Conservation (phyloP, 306 rosid genomes). For the Luffa aegyptiaca region DNA sequence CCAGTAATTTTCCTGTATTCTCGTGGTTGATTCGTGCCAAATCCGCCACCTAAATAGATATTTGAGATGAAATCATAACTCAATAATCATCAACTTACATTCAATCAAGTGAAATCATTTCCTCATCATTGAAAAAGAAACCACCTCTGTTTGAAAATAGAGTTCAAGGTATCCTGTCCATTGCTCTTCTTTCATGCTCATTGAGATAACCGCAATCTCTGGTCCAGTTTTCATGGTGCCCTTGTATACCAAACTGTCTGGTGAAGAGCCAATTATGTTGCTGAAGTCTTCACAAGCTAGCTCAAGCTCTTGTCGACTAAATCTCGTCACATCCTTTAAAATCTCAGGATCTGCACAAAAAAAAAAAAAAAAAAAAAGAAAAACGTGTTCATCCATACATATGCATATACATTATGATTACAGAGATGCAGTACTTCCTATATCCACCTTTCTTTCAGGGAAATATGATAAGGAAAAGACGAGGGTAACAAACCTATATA, state of each 20-base stretch:
- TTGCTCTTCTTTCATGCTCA: slow-evolving; percentile 77
- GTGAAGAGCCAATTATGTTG: slow-evolving; percentile 95
- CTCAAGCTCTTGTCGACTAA: slow-evolving; percentile 89
- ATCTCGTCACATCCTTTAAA: slow-evolving; percentile 67
- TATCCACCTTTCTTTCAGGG: slow-evolving; percentile 69
- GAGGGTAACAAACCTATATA: slow-evolving; percentile 42
- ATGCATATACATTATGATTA: slow-evolving; percentile 14
- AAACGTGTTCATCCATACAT: neutral
- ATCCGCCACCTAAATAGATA: slow-evolving; percentile 63
- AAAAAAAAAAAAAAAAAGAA: slow-evolving; percentile 13
- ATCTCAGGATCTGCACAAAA: slow-evolving; percentile 56
- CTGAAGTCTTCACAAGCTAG: slow-evolving; percentile 98
- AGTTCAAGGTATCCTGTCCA: slow-evolving; percentile 95
- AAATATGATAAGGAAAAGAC: slow-evolving; percentile 26
- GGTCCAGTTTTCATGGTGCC: slow-evolving; percentile 86
- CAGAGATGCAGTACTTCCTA: slow-evolving; percentile 38
- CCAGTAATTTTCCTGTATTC: slow-evolving; percentile 76
- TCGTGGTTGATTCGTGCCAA: slow-evolving; percentile 77
- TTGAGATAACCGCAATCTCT: slow-evolving; percentile 88
- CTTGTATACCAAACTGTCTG: slow-evolving; percentile 91
- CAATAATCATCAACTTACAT: neutral
- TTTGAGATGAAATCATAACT: neutral
- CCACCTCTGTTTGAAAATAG: slow-evolving; percentile 78
- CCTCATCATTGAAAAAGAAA: neutral
- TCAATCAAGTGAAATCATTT: neutral